These are phyloP conservation scores for Paraphoma sp. DNA, from an alignment of 2,329 filamentous ascomycete species.

Conservation along the genomic window DNA sequence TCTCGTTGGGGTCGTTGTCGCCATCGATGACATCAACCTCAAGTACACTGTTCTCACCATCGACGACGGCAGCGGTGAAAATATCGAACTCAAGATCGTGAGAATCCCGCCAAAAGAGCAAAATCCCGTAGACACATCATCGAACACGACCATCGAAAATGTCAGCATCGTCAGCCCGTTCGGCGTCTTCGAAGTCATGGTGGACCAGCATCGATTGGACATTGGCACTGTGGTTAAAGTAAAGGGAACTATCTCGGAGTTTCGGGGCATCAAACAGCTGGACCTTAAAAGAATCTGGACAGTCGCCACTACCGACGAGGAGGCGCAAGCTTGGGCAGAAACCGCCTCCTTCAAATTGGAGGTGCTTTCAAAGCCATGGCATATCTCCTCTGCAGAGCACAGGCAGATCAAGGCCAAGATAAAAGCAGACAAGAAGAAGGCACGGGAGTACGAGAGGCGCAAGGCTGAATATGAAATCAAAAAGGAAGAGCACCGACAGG, in stretches of 20 bases:
- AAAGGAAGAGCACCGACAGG: conserved; percentile 40
- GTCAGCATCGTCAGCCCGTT: conserved; percentile 45
- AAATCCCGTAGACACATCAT: conserved; percentile 32
- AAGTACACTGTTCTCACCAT: conserved; percentile 59
- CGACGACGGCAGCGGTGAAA: conserved; percentile 67
- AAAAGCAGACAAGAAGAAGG: conserved; percentile 51
- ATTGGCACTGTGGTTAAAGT: conserved; percentile 61
- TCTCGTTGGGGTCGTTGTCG: conserved; percentile 54
- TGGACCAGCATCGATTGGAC: conserved; percentile 45
- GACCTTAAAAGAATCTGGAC: conserved; percentile 60
- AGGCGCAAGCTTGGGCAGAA: conserved; percentile 61
- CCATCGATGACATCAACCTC: conserved; percentile 50
- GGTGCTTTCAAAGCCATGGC: conserved; percentile 62
- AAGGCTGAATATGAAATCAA: conserved; percentile 44
- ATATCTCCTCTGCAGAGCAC: conserved; percentile 53
- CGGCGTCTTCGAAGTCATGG: conserved; percentile 50
- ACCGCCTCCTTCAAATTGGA: conserved; percentile 57
- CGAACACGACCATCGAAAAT: conserved; percentile 48
- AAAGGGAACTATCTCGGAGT: conserved; percentile 63
- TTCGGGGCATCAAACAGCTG: conserved; percentile 60
- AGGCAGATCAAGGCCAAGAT: conserved; percentile 47
- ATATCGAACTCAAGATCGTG: conserved; percentile 63
- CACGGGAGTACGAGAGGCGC: conserved; percentile 38
- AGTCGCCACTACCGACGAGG: conserved; percentile 60
- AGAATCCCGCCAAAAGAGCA: conserved; percentile 36